These are phyloP conservation scores for Fraxinus floribunda DNA, from an alignment of 305 asterid species.

Conservation along the genomic window DNA sequence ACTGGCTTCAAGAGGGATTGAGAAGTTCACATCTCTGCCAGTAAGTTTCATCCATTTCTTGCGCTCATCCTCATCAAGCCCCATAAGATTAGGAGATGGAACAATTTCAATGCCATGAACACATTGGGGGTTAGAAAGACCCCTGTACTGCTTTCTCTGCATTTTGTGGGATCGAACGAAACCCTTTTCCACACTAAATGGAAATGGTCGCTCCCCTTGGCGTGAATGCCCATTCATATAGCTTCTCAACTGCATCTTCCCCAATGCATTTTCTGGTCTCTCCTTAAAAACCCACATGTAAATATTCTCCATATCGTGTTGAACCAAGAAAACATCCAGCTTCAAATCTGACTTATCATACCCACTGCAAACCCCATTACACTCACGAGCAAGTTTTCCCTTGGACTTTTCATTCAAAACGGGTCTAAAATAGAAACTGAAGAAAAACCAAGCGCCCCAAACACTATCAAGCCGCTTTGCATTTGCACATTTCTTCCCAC, in stretches of 20 bases:
- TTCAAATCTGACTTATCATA: constrained; percentile 79
- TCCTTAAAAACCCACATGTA: constrained; percentile 98
- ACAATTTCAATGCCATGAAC: constrained; percentile 84
- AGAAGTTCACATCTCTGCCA: constrained; percentile 65
- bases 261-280: constrained; percentile 78
- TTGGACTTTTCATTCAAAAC: constrained; percentile 75
- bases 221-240: constrained; percentile 97
- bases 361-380: constrained; percentile 67
- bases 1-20: constrained; percentile 70
- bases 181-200: constrained; percentile 77
- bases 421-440: constrained; percentile 81
- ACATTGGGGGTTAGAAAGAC: constrained; percentile 90
- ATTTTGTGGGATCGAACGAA: constrained; percentile 85
- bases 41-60: constrained; percentile 83
- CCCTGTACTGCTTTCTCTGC: constrained; percentile 90
- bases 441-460: constrained; percentile 99
- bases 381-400: constrained; percentile 56
- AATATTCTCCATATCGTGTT: constrained; percentile 95
- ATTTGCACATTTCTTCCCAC: constrained; percentile 62
- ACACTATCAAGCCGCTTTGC: constrained; percentile 76
- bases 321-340: constrained; percentile 82
- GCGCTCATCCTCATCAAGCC: constrained; percentile 62
- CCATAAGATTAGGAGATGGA: constrained; percentile 55
- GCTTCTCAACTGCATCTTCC: constrained; percentile 94
- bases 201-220: constrained; percentile 83